Conservation (phyloP, 305 asterid species). For the Fraxinus baroniana region DNA sequence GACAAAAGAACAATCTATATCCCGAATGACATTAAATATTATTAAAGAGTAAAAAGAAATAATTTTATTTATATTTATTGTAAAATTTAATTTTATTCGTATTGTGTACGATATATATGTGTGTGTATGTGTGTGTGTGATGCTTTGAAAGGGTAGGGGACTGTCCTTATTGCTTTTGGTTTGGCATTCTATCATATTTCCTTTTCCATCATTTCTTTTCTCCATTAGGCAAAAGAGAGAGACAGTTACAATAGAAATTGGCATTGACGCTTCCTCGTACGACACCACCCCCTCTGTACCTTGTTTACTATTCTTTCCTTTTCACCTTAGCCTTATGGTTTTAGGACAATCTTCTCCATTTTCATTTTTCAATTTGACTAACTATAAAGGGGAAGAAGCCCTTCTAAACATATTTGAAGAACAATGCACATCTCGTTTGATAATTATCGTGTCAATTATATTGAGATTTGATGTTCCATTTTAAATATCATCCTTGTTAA, state of each 20-base stretch:
- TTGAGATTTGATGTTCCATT: background rate
- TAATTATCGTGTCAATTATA: too few relatives aligned
- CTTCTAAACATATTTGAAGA: too few relatives aligned
- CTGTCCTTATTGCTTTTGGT: slow-evolving; percentile 29
- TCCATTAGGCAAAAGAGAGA: slow-evolving; percentile 50
- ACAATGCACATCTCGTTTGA: too few relatives aligned
- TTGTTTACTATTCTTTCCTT: slow-evolving; percentile 11
- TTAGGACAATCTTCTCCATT: background rate
- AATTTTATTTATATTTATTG: background rate
- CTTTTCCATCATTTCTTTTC: slow-evolving; percentile 47
- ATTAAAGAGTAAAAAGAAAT: background rate
- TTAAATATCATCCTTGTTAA: background rate
- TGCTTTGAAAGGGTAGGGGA: slow-evolving; percentile 27
- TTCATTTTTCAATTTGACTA: background rate
- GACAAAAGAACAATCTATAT: slow-evolving; percentile 43
- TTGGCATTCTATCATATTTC: slow-evolving; percentile 43
- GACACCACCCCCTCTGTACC: slow-evolving; percentile 19
- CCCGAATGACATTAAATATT: background rate
- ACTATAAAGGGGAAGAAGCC: background rate
- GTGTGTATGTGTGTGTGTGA: background rate
- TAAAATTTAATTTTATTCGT: too few relatives aligned
- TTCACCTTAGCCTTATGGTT: background rate
- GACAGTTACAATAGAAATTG: slow-evolving; percentile 39
- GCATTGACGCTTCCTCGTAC: slow-evolving; percentile 82
- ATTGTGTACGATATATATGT: background rate